These are phyloP conservation scores for Xerocomus brunneocitrinus DNA, from an alignment of 768 basidiomycete genomes.

Conservation along the genomic window DNA sequence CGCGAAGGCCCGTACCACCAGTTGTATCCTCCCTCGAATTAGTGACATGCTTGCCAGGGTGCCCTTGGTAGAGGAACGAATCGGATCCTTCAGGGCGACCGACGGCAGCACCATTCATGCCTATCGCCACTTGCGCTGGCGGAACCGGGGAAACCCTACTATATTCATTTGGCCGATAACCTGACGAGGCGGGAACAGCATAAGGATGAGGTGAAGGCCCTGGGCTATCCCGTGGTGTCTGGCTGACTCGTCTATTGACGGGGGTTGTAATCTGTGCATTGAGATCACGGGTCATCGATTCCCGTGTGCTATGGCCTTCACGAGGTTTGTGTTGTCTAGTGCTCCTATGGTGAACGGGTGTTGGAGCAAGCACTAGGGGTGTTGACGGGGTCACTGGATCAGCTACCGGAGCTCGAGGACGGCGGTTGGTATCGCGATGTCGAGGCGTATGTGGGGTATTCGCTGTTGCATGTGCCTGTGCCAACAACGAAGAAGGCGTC, in stretches of 20 bases:
- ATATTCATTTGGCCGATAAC: slow-evolving; percentile 51
- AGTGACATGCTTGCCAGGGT: slow-evolving; percentile 45
- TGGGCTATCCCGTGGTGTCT: slow-evolving; percentile 48
- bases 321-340: slow-evolving; percentile 43
- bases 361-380: slow-evolving; percentile 60
- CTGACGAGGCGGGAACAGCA: slow-evolving; percentile 56
- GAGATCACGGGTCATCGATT: slow-evolving; percentile 39
- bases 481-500: slow-evolving; percentile 42
- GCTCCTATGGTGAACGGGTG: slow-evolving; percentile 62
- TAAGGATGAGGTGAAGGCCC: slow-evolving; percentile 67
- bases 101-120: slow-evolving; percentile 37
- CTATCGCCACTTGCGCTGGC: slow-evolving; percentile 34
- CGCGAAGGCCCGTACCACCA: slow-evolving; percentile 34
- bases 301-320: slow-evolving; percentile 48
- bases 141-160: slow-evolving; percentile 51
- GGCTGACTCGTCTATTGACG: slow-evolving; percentile 62
- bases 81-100: slow-evolving; percentile 56
- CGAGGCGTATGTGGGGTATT: slow-evolving; percentile 48
- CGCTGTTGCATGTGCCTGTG: slow-evolving; percentile 52
- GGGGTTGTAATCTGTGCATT: slow-evolving; percentile 69
- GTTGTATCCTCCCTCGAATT: slow-evolving; percentile 52
- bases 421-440: slow-evolving; percentile 55
- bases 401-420: slow-evolving; percentile 44
- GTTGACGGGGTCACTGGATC: slow-evolving; percentile 52
- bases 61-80: slow-evolving; percentile 59